Conservation (phyloP, 2,329 filamentous ascomycete species). For the Arthroderma sp. region DNA sequence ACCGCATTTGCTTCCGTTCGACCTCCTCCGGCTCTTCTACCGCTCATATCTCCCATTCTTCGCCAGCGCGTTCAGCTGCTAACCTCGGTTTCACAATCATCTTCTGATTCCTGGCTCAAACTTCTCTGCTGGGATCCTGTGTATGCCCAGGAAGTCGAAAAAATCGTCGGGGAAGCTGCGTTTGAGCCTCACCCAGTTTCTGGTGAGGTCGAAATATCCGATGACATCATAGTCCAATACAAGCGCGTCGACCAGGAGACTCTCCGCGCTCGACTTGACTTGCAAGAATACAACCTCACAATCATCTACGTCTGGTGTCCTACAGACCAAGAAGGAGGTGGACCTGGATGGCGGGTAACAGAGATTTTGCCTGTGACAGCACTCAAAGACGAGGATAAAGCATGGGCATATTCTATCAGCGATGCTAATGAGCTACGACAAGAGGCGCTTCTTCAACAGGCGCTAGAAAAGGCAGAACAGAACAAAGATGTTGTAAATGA, state of each 20-base stretch:
- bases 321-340: constrained; percentile 39
- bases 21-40: constrained; percentile 48
- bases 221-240: constrained; percentile 43
- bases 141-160: constrained; percentile 40
- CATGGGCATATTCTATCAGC: constrained; percentile 41
- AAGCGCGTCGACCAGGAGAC: constrained; percentile 50
- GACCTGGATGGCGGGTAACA: constrained; percentile 44
- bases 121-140: constrained; percentile 46
- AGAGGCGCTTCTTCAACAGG: constrained; percentile 25
- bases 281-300: constrained; percentile 42
- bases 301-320: constrained; percentile 50
- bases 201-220: constrained; percentile 50
- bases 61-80: constrained; percentile 49
- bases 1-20: constrained; percentile 46
- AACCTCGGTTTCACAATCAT: constrained; percentile 30
- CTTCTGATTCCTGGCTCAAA: constrained; percentile 43
- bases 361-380: constrained; percentile 44
- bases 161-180: constrained; percentile 39
- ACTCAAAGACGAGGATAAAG: constrained; percentile 34
- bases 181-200: constrained; percentile 53
- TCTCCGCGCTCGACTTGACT: constrained; percentile 40
- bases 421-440: constrained; percentile 40
- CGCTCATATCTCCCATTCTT: constrained; percentile 49
- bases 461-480: constrained; percentile 19
- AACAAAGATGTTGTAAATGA: background rate